Conservation (phyloP, 2,329 filamentous ascomycete species). For the Alternaria ventricosa region DNA sequence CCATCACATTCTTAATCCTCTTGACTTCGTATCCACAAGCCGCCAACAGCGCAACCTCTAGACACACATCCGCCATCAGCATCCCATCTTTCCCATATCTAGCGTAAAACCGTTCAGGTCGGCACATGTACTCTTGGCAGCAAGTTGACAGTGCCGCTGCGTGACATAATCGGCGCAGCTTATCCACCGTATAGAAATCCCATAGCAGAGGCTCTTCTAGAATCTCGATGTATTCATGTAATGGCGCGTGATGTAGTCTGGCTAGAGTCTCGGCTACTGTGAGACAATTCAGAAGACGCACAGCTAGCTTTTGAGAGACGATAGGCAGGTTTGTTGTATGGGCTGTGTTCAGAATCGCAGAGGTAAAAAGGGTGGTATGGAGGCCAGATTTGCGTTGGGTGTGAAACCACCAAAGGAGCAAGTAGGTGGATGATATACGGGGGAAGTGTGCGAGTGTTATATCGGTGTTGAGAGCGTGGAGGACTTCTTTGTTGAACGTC, state of each 20-base stretch:
- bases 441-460: background rate
- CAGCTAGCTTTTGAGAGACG: background rate
- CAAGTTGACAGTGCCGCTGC: background rate
- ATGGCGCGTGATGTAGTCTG: background rate
- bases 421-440: background rate
- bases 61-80: background rate
- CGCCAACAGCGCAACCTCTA: background rate
- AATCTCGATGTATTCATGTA: background rate
- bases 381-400: background rate
- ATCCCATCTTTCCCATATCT: background rate
- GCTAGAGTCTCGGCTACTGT: background rate
- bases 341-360: background rate
- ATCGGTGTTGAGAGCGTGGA: background rate
- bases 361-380: background rate
- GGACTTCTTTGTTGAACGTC: background rate
- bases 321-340: background rate
- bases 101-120: background rate
- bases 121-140: background rate
- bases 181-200: background rate
- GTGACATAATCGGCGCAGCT: background rate
- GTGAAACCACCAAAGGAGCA: background rate
- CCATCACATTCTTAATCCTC: background rate
- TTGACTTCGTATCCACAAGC: background rate
- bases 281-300: background rate
- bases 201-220: background rate